Evolutionary conservation across 306 rosid genomes (phyloP).

Genomic region (Begonia loranthoides): DNA sequence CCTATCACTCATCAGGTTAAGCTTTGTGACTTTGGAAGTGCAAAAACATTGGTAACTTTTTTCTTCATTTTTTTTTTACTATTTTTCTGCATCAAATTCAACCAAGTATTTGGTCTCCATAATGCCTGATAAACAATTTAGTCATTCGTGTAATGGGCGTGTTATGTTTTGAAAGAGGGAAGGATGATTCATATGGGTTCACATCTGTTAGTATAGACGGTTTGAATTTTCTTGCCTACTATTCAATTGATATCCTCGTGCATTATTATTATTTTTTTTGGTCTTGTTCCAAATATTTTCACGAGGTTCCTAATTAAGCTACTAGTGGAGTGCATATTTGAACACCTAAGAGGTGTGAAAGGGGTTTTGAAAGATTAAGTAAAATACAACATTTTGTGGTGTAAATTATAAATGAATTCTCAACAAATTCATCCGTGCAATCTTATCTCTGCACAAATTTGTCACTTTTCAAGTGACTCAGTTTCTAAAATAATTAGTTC

Average conservation of each 20-base stretch:
- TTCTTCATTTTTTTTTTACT: neutral
- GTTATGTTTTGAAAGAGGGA: neutral
- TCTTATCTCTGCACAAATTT: no score
- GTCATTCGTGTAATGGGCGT: neutral
- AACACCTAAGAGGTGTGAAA: no score
- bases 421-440: no score
- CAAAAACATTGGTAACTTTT: slow-evolving; percentile 74
- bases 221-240: no score
- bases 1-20: slow-evolving; percentile 87
- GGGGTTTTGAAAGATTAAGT: no score
- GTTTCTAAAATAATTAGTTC: neutral
- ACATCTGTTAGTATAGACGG: neutral
- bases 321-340: no score
- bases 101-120: neutral
- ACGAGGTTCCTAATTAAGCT: no score
- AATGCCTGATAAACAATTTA: neutral
- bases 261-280: no score
- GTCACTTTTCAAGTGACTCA: neutral
- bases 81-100: slow-evolving; percentile 1
- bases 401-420: no score
- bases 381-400: no score
- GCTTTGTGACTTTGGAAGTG: slow-evolving; percentile 96
- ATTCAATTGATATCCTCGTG: no score
- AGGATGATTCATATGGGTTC: neutral
- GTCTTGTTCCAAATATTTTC: no score